phyloP scores from a whole-genome alignment of 306 rosid species.

The Mucuna pruriens region DNA sequence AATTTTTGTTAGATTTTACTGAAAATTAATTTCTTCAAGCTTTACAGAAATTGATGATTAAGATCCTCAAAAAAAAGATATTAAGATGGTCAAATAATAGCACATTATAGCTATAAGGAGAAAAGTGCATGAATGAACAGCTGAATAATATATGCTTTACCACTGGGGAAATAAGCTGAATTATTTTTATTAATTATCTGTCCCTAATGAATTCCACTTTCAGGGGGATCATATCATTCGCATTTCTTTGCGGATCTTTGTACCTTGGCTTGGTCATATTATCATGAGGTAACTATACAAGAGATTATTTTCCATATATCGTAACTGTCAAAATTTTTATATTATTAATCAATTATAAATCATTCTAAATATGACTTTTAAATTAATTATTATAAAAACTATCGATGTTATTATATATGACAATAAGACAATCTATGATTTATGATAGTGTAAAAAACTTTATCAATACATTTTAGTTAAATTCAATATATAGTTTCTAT shows the following conservation, averaged over 20 bases:
- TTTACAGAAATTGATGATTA: background rate
- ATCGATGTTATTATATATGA: too few relatives aligned
- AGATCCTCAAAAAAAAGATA: background rate
- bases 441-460: background rate
- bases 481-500: background rate
- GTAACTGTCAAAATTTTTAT: background rate
- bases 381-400: background rate
- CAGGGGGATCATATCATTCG: constrained; percentile 62
- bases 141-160: background rate
- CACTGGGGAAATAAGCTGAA: background rate
- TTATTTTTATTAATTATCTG: background rate
- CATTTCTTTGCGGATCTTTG: constrained; percentile 52
- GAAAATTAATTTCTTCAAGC: constrained; percentile 12
- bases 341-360: background rate
- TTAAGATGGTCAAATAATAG: constrained; percentile 14
- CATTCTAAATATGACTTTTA: background rate
- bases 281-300: constrained; percentile 52
- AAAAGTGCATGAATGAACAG: background rate
- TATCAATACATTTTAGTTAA: background rate
- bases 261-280: constrained; percentile 65
- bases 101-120: background rate
- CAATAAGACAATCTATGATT: background rate
- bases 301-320: background rate
- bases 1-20: background rate
- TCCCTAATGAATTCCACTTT: constrained; percentile 30